These are phyloP conservation scores for Rutstroemia sp. DNA, from an alignment of 2,329 filamentous ascomycete genomes.

Conservation along the genomic window DNA sequence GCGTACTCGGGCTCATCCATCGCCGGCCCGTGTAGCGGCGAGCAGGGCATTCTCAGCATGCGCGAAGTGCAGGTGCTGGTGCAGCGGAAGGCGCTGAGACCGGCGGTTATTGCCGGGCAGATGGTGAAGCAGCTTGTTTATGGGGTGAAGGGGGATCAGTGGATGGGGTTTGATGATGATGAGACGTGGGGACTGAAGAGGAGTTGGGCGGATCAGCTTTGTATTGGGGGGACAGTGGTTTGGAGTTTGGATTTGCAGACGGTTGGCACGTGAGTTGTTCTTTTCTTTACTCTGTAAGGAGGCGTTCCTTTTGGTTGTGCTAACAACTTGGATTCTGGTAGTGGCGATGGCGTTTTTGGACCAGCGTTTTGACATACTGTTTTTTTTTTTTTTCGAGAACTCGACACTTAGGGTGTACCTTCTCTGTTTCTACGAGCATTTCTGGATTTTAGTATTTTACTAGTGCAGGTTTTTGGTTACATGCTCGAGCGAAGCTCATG, in stretches of 20 bases:
- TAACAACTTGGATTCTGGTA: not conserved
- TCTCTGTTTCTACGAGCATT: too few species aligned
- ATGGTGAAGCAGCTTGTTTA: constrained; percentile 27
- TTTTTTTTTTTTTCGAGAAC: too few species aligned
- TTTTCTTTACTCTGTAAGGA: not conserved
- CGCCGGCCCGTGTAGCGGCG: constrained; percentile 26
- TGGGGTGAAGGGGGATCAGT: constrained; percentile 31
- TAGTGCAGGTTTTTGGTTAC: too few species aligned
- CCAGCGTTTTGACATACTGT: not conserved
- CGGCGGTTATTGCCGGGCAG: constrained; percentile 19
- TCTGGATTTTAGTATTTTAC: too few species aligned
- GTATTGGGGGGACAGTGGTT: constrained; percentile 24
- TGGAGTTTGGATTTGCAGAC: constrained; percentile 10
- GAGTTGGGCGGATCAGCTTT: constrained; percentile 21
- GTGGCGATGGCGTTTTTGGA: constrained; percentile 4
- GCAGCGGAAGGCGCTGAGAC: constrained; percentile 14
- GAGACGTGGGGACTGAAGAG: constrained; percentile 16
- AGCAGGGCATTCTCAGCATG: constrained; percentile 28
- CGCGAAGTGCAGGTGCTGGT: constrained; percentile 30
- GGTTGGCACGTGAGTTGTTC: not conserved
- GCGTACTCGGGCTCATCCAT: constrained; percentile 17
- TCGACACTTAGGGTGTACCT: too few species aligned
- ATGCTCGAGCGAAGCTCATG: too few species aligned
- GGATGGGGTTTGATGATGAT: constrained; percentile 35
- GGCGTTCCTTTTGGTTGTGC: not conserved